A percentile compares a stretch with the other conserved stretches of the same genome.
phyloP scores from a whole-genome alignment of 192 early-diverging fungal species.

The Coemansia sp. region DNA sequence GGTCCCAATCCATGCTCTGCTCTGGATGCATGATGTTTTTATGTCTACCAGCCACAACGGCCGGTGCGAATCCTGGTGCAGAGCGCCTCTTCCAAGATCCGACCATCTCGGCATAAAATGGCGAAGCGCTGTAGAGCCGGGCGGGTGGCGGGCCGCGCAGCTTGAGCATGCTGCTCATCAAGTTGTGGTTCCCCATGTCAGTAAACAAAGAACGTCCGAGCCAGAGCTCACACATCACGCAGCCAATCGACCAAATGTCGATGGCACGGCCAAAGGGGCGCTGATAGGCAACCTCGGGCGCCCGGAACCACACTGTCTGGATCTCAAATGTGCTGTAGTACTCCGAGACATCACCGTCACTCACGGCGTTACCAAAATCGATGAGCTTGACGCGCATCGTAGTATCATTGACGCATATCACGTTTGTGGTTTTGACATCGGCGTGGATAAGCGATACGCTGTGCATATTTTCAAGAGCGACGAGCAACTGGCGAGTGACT shows the following conservation, averaged over 20 bases:
- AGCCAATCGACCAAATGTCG: slow-evolving; percentile 91
- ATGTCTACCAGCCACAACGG: slow-evolving; percentile 26
- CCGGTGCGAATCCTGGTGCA: slow-evolving; percentile 41
- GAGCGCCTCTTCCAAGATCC: slow-evolving; percentile 58
- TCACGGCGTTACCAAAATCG: slow-evolving; percentile 93
- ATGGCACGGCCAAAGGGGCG: slow-evolving; percentile 64
- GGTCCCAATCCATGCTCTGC: slow-evolving; percentile 51
- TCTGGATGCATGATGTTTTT: slow-evolving; percentile 36
- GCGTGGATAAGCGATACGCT: slow-evolving; percentile 80
- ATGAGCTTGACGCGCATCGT: slow-evolving; percentile 84
- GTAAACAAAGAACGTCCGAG: slow-evolving; percentile 68
- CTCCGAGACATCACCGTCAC: slow-evolving; percentile 49
- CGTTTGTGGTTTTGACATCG: slow-evolving; percentile 92
- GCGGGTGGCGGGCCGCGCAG: slow-evolving; percentile 75
- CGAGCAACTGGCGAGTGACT: slow-evolving; percentile 79
- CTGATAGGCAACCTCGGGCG: slow-evolving; percentile 88
- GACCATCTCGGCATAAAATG: slow-evolving; percentile 57
- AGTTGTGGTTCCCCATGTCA: slow-evolving; percentile 68
- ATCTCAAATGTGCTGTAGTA: slow-evolving; percentile 70
- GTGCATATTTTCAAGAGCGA: slow-evolving; percentile 86
- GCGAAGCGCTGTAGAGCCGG: slow-evolving; percentile 64
- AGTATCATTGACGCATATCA: slow-evolving; percentile 73
- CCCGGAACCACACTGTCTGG: slow-evolving; percentile 96
- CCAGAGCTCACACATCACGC: slow-evolving; percentile 81
- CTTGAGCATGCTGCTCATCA: slow-evolving; percentile 63